Evolutionary conservation across 192 early-diverging fungal species (phyloP).

Genomic region (Backusella tuberculispora): DNA sequence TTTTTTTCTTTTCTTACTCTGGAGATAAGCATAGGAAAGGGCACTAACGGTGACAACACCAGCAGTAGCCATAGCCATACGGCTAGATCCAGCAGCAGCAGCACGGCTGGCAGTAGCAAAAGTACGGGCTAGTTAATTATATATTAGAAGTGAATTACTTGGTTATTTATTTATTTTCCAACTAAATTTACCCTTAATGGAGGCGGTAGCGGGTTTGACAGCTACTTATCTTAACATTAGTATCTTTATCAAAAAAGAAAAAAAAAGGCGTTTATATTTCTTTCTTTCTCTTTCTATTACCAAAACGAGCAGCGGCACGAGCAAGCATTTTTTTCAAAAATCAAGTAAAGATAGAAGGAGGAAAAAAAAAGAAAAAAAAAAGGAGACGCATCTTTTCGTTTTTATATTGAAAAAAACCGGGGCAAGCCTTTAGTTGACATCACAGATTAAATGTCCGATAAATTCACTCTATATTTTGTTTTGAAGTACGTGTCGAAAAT

Average conservation of each 20-base stretch:
- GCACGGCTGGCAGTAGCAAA: constrained; percentile 40
- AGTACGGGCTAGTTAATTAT: constrained; percentile 30
- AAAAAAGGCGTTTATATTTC: background rate
- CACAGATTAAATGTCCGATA: background rate
- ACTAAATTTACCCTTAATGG: constrained; percentile 18
- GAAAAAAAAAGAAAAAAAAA: constrained; percentile 19
- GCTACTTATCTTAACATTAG: background rate
- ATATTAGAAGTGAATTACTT: background rate
- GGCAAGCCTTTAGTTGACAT: constrained; percentile 14
- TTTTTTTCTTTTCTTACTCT: constrained; percentile 17
- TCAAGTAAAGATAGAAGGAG: background rate
- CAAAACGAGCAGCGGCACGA: constrained; percentile 22
- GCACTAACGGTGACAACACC: constrained; percentile 34
- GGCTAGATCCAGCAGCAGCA: constrained; percentile 27
- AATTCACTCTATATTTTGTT: background rate
- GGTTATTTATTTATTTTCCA: background rate
- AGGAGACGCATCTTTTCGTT: background rate
- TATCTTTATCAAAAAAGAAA: background rate
- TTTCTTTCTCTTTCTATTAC: background rate
- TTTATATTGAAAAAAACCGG: constrained; percentile 7
- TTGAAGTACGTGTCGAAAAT: no score
- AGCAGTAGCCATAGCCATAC: constrained; percentile 31
- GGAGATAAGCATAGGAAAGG: constrained; percentile 30
- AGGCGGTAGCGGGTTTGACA: constrained; percentile 9
- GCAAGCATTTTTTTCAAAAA: constrained; percentile 20